These are phyloP conservation scores for Ogataea trehalophila DNA, from an alignment of 805 yeast species.

Conservation along the genomic window DNA sequence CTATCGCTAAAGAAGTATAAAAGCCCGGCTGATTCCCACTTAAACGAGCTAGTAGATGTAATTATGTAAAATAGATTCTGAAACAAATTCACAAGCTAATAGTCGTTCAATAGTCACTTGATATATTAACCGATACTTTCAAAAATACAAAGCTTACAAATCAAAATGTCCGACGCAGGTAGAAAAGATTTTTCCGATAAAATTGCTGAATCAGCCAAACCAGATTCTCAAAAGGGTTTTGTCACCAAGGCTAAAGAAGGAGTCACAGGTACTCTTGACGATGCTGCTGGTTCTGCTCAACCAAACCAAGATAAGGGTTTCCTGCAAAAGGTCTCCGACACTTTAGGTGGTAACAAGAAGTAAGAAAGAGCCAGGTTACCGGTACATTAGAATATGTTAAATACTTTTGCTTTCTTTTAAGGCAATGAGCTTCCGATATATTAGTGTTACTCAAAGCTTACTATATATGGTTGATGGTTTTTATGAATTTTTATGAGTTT, in stretches of 20 bases:
- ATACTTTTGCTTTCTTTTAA: no score
- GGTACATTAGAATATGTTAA: no score
- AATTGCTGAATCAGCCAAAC: conserved; percentile 59
- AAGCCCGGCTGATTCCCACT: no score
- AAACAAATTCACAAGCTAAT: no score
- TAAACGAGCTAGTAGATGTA: no score
- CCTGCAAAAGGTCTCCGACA: conserved; percentile 65
- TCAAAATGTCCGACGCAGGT: conserved; percentile 34
- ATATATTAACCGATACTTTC: no score
- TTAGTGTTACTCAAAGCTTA: background rate
- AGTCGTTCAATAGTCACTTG: no score
- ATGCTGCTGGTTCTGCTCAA: conserved; percentile 50
- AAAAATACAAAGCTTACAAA: background rate
- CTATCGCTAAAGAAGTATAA: no score
- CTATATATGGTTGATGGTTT: no score
- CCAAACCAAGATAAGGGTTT: conserved; percentile 68
- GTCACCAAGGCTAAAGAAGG: conserved; percentile 67
- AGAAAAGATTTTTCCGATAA: conserved; percentile 77
- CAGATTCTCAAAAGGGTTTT: conserved; percentile 63
- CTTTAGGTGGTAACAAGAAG: conserved; percentile 49
- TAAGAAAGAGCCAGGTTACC: conserved; percentile 12
- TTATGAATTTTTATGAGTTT: no score
- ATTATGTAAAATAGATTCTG: no score
- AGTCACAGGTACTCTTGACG: conserved; percentile 64
- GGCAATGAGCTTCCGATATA: background rate